Evolutionary conservation across 257 asterid species (phyloP), one percentile per base, ranked within the genome.

Genomic region (Jasminum sambac): DNA sequence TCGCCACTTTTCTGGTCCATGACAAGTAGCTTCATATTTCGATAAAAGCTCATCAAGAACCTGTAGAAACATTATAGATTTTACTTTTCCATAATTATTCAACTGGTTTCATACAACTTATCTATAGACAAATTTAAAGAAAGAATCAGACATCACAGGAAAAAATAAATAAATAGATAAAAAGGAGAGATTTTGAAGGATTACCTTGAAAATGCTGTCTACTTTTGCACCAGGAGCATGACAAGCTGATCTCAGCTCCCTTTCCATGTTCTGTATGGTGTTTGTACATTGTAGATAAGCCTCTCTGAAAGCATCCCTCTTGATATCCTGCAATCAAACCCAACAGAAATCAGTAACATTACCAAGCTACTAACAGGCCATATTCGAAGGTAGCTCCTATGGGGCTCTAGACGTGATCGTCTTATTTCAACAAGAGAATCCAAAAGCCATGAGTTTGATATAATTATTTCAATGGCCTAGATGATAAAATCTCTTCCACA

Each of bases 1-100:
- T 67, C 72, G 81, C 98, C 98, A 92, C 81, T 95, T 95, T 73
- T 90, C 99, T 13, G 99, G 99, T 77, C 99, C 99, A 71, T 95
- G 96, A 75, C 94, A 88, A 67, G 84, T 78, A 38, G 87, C 77
- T 63, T 95, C 99, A 52, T 91, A 95, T 76, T 91, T 89, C 67
- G 92, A 77, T 72, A 91, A 68, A 46, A 87, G 93, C 25, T 83
- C 88, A 82, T 95, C 96, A 80, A 95, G 88, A 69, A 88, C 91
- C 99, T 95, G 88, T 42, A 78, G 55, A 59, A 66, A 30, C 58
- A 64, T 50, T 52, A 59, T 10, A 63, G 24, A 14, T 57, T 9
- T 44, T 67, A 66, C 42, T 46, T 64, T 16, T 11, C 55, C 8
- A 38, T 19, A 17, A 68, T 43, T 64, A 48, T 7, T 21, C 2